A percentile compares a stretch with the other conserved stretches of the same genome.
Conservation (phyloP, 2,329 filamentous ascomycete species). For the Coccinonectria pachysandricola region DNA sequence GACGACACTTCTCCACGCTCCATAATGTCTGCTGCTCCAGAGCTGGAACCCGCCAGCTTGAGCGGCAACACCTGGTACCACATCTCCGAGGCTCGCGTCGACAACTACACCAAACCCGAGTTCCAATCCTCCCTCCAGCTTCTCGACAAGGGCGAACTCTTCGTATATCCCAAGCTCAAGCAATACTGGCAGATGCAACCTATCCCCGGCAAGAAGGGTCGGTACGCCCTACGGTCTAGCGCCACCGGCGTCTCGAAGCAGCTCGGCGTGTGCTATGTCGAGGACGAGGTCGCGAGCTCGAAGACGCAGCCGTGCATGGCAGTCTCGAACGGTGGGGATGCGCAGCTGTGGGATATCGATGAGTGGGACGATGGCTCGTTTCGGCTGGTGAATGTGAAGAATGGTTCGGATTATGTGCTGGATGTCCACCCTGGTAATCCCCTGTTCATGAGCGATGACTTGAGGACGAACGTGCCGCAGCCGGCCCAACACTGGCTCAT, state of each 20-base stretch:
- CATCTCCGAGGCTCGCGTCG: slow-evolving; percentile 25
- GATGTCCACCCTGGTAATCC: slow-evolving; percentile 23
- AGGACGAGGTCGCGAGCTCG: slow-evolving; percentile 13
- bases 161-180: slow-evolving; percentile 9
- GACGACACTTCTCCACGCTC: too few relatives aligned
- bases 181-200: slow-evolving; percentile 23
- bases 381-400: slow-evolving; percentile 21
- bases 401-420: slow-evolving; percentile 22
- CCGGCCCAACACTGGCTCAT: slow-evolving; percentile 25
- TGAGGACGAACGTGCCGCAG: slow-evolving; percentile 14
- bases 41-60: slow-evolving; percentile 20
- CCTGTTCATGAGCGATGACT: slow-evolving; percentile 21
- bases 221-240: slow-evolving; percentile 22
- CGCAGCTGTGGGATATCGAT: slow-evolving; percentile 25
- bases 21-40: too few relatives aligned
- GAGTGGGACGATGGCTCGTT: slow-evolving; percentile 21
- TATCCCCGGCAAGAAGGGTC: slow-evolving; percentile 14
- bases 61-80: slow-evolving; percentile 27
- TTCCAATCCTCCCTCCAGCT: slow-evolving; percentile 16
- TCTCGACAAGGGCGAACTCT: slow-evolving; percentile 8
- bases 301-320: slow-evolving; percentile 22
- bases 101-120: slow-evolving; percentile 11
- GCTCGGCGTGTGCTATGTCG: slow-evolving; percentile 19
- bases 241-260: slow-evolving; percentile 19
- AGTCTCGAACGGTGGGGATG: slow-evolving; percentile 13